Evolutionary conservation across 1,284 basidiomycete species (phyloP).

Genomic region (Melampsora americana): DNA sequence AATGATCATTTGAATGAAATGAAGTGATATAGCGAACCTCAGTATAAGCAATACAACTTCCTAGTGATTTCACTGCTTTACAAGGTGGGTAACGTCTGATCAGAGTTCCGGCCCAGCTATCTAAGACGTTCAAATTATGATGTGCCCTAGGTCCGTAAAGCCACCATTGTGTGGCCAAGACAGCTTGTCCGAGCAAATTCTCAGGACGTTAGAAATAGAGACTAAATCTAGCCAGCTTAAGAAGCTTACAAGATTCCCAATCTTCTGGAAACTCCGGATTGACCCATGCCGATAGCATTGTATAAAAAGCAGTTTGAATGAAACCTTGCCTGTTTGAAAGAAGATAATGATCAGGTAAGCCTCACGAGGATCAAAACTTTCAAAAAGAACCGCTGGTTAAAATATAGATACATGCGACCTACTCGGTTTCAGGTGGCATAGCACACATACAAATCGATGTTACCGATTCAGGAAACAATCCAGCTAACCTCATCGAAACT

Average conservation of each 20-base stretch:
- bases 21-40: constrained; percentile 12
- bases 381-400: too few species aligned
- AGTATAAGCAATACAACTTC: constrained; percentile 13
- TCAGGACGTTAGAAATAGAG: too few species aligned
- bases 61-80: constrained; percentile 19
- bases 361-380: too few species aligned
- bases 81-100: constrained; percentile 40
- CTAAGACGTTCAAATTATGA: constrained; percentile 15
- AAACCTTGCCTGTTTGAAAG: constrained; percentile 27
- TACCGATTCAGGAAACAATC: not conserved
- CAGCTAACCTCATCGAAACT: too few species aligned
- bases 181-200: not conserved
- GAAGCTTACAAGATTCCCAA: constrained; percentile 35
- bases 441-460: constrained; percentile 25
- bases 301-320: constrained; percentile 2
- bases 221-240: too few species aligned
- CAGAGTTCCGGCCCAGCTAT: constrained; percentile 33
- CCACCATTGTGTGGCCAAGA: constrained; percentile 41
- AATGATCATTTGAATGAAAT: not conserved
- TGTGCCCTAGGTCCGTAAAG: constrained; percentile 30
- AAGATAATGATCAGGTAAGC: too few species aligned
- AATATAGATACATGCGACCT: too few species aligned
- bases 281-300: not conserved
- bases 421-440: constrained; percentile 33
- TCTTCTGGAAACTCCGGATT: constrained; percentile 26